Evolutionary conservation across 2,329 filamentous ascomycete species (phyloP), one percentile per base, ranked within the genome.

Genomic region (Tolypocladium inflatum): DNA sequence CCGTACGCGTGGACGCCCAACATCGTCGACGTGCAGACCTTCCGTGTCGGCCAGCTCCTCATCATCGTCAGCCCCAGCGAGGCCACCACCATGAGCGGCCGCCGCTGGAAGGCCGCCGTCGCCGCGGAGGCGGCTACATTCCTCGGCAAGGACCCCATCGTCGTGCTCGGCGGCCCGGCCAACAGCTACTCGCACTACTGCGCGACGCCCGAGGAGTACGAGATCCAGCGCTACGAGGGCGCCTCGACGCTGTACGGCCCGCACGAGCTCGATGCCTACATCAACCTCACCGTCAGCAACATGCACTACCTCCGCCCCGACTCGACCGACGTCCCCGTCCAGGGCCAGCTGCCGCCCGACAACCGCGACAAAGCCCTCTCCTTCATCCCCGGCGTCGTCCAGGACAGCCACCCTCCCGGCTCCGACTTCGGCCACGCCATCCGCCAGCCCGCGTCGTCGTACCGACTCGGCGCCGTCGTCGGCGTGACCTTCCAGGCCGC

Each of bases 1-100:
- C 93, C 93, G 0, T 97, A 97, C 71, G 77, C 83, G 8, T 97
- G 93, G 93, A 86, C 88, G 0, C 90, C 93, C 1, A 97, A 97
- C 64, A 85, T 97, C 53, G 91, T 96, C 52, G 91, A 97, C 68
- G 81, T 97, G 11, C 93, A 97, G 69, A 79, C 88, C 37, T 78
- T 97, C 17, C 88, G 93, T 15, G 88, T 93, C 0, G 93, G 93
- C 0, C 89, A 94, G 66, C 74, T 97, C 8, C 77, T 95, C 58
- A 87, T 97, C 61, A 85, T 97, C 61, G 84, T 96, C 35, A 88
- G 88, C 38, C 88, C 92, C 0, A 91, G 91, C 37, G 93, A 97
- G 72, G 91, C 89, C 1, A 94, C 89, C 0, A 97, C 92, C 5
- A 97, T 97, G 93, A 84, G 90, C 2, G 92, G 92, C 0, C 82